Conservation (phyloP, 768 basidiomycete genomes). For the Clavulina sp. region DNA sequence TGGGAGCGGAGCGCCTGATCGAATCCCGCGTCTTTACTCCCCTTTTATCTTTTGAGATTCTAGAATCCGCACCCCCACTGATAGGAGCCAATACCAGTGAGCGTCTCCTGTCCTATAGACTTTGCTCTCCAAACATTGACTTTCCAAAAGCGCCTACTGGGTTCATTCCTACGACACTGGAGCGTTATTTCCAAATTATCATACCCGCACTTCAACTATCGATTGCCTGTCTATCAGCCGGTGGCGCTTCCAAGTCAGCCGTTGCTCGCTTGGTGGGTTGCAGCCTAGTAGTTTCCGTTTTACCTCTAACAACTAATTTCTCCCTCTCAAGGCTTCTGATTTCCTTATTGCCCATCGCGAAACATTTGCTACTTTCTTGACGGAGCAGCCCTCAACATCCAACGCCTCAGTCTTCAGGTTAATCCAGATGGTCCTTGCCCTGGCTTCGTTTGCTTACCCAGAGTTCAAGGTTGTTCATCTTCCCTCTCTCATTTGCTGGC, state of each 20-base stretch:
- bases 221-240: constrained; percentile 55
- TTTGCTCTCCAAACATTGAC: constrained; percentile 12
- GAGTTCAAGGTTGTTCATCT: constrained; percentile 29
- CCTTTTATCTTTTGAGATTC: constrained; percentile 68
- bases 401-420: constrained; percentile 58
- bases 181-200: constrained; percentile 81
- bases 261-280: constrained; percentile 47
- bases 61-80: constrained; percentile 65
- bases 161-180: constrained; percentile 76
- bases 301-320: not conserved
- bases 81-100: constrained; percentile 33
- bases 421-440: constrained; percentile 55
- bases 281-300: not conserved
- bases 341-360: constrained; percentile 73
- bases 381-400: constrained; percentile 47
- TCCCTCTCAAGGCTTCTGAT: constrained; percentile 39
- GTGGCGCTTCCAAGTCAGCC: constrained; percentile 49
- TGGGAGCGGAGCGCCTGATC: constrained; percentile 70
- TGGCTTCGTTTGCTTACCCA: constrained; percentile 52
- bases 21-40: constrained; percentile 59
- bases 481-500: constrained; percentile 12
- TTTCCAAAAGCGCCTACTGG: constrained; percentile 46
- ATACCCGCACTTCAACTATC: constrained; percentile 75
- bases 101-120: not conserved
- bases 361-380: constrained; percentile 65